Percentiles rank a stretch among this genome's conserved stretches.
phyloP scores from a whole-genome alignment of 192 early-diverging fungal species.

The Dimargaris cristalligena region DNA sequence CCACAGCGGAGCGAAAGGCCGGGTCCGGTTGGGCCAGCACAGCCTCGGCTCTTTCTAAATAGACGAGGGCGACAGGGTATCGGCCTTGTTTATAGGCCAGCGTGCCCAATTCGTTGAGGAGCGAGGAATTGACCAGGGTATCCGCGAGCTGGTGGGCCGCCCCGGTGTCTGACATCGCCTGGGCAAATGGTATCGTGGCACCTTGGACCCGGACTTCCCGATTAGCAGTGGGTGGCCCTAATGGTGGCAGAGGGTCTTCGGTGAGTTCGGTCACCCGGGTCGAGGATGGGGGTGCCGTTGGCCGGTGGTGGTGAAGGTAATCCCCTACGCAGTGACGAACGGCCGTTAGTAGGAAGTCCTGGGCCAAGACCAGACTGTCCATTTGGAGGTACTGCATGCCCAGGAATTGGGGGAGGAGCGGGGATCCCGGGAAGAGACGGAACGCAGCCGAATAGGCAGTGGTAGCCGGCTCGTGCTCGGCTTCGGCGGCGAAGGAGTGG shows the following conservation, averaged over 20 bases:
- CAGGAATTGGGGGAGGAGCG: constrained; percentile 53
- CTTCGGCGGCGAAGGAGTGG: constrained; percentile 58
- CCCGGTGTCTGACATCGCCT: background rate
- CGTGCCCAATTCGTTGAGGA: constrained; percentile 58
- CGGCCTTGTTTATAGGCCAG: constrained; percentile 30
- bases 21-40: background rate
- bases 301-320: no score
- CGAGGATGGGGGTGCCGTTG: constrained; percentile 13
- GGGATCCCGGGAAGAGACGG: constrained; percentile 45
- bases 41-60: background rate
- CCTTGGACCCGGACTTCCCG: background rate
- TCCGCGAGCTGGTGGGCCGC: background rate
- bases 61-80: constrained; percentile 17
- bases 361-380: constrained; percentile 35
- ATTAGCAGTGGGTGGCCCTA: background rate
- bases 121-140: constrained; percentile 14
- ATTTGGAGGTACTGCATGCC: constrained; percentile 57
- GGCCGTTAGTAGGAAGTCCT: constrained; percentile 35
- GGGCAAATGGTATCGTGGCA: background rate
- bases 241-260: no score
- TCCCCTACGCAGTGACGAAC: constrained; percentile 27
- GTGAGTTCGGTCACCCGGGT: background rate
- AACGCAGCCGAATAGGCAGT: constrained; percentile 47
- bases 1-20: background rate
- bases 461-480: constrained; percentile 60